Evolutionary conservation across 768 basidiomycete species (phyloP), one percentile per base, ranked within the genome.

Genomic region (Polyporus arcularius): DNA sequence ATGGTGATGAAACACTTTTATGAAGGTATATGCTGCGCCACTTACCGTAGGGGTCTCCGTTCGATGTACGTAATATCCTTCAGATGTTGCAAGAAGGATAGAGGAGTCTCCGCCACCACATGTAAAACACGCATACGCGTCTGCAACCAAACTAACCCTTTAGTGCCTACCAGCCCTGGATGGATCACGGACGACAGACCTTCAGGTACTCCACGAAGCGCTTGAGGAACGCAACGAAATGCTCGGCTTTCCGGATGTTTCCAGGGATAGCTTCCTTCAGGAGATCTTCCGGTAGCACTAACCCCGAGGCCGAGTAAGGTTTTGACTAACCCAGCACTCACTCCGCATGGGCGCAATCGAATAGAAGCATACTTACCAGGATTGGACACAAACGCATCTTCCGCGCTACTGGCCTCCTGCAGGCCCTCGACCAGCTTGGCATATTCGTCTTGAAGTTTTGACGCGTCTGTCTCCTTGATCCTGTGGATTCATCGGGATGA

Each of bases 41-140:
- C 80, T 55, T 72, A 92, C 96, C 92, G 84, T 61, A 99, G 76
- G 11, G 97, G 97, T 63, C 96, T 80, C 58, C 92, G 82, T 72
- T 99, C 97, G 58, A 99, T 99, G 72, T 95, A 99, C 14, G 97
- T 98, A 63, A 98, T 98, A 67, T 99, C 97, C 75, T 97, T 98
- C 49, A 99, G 81, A 75, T 99, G 97, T 70, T 98, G 96, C 43
- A 99, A 76, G 74, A 99, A 99, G 2, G 96, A 98, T 30, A 92
- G 78, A 0, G 97, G 97, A 2, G 97, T 99, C 75, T 99, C 97
- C 16, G 97, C 97, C 14, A 99, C 97, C 61, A 99, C 97, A 72
- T 98, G 97, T 30, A 98, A 78, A n/a, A 99, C 97, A 52, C 97
- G 88, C 96, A 98, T 98, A 55, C 97, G 85, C 16, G 96, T 98